These are phyloP conservation scores for Arthrocladium fulminans DNA, from an alignment of 2,329 filamentous ascomycete species.

Conservation along the genomic window DNA sequence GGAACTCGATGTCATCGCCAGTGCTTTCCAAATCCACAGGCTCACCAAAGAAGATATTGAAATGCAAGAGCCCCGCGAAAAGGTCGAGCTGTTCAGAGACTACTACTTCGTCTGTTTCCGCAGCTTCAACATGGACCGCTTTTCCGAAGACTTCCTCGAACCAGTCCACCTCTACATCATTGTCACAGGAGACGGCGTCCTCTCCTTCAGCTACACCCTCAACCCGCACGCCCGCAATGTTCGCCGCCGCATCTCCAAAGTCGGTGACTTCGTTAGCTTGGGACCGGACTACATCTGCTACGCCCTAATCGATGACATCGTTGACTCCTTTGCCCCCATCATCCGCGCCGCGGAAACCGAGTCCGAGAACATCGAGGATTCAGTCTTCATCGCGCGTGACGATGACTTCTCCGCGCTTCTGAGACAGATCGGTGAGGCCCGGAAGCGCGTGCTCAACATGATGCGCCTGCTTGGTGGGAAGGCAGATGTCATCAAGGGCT, in stretches of 20 bases:
- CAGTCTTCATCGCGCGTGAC: slow-evolving; percentile 82
- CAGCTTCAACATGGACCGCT: slow-evolving; percentile 78
- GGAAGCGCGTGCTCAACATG: slow-evolving; percentile 89
- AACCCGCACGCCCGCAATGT: slow-evolving; percentile 85
- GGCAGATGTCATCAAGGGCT: slow-evolving; percentile 94
- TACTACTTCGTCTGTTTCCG: slow-evolving; percentile 99
- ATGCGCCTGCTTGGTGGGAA: slow-evolving; percentile 91
- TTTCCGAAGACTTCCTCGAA: slow-evolving; percentile 74
- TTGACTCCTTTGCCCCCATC: slow-evolving; percentile 85
- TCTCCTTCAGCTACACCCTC: slow-evolving; percentile 87
- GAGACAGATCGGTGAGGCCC: slow-evolving; percentile 76
- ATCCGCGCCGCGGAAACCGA: slow-evolving; percentile 81
- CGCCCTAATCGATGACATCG: slow-evolving; percentile 95
- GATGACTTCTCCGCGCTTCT: slow-evolving; percentile 85
- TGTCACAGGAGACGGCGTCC: slow-evolving; percentile 87
- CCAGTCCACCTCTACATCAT: slow-evolving; percentile 95
- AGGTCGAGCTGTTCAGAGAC: slow-evolving; percentile 92
- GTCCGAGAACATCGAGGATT: slow-evolving; percentile 88
- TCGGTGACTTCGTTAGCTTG: slow-evolving; percentile 90
- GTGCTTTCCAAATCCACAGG: slow-evolving; percentile 90
- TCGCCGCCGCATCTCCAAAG: slow-evolving; percentile 77
- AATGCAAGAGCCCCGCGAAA: slow-evolving; percentile 91
- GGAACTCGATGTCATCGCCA: slow-evolving; percentile 78
- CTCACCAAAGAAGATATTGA: slow-evolving; percentile 94
- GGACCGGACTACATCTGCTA: slow-evolving; percentile 99